Evolutionary conservation across 495 filamentous ascomycete genomes (phyloP), one percentile per base, ranked within the genome.

Genomic region (Aspergillus coremiiformis): DNA sequence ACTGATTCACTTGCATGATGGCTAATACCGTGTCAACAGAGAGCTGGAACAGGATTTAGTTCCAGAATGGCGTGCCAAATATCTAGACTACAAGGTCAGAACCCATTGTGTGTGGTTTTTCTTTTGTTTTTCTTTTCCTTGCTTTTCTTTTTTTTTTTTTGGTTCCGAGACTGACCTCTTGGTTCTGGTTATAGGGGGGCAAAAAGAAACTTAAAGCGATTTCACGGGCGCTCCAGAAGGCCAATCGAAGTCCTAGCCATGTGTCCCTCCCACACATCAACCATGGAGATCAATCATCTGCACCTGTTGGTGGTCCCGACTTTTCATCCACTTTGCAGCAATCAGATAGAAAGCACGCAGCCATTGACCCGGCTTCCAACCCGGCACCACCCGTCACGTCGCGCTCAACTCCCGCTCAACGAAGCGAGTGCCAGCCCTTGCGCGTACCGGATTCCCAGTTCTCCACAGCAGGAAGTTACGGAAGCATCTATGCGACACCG

Each of bases 11-110:
- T 30, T 51, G 37, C 44, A 42, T 47, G 15, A 43, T 44, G 23
- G 27, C 51, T 58, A 49, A 53, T 46, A 20, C 41, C 46, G 30
- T 11, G 19, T 41, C 42, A 26, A 49, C 50, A 85, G 82, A 69
- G 88, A 94, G 72, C 76, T 96, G 50, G 90, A 96, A 46, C 81
- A 84, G 64, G 86, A 93, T 52, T 80, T 87, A 22, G 88, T 95
- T 54, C 88, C 90, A 73, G 90, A 96, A 78, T 96, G 90, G 90
- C 80, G 85, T 57, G 82, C 80, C 56, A 94, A 95, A 67, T 96
- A 95, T 69, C 77, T 96, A 51, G 82, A 95, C 70, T 96, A 96
- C 74, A 94, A 90, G 77, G 85, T 82, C 41, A 43, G 59, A 53
- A 10, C 5, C 51, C n/a, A 3, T 39, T 39, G 27, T 27, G 21